Evolutionary conservation across 805 yeast genomes (phyloP), one percentile per base, ranked within the genome.

Genomic region (Pichia heedii): DNA sequence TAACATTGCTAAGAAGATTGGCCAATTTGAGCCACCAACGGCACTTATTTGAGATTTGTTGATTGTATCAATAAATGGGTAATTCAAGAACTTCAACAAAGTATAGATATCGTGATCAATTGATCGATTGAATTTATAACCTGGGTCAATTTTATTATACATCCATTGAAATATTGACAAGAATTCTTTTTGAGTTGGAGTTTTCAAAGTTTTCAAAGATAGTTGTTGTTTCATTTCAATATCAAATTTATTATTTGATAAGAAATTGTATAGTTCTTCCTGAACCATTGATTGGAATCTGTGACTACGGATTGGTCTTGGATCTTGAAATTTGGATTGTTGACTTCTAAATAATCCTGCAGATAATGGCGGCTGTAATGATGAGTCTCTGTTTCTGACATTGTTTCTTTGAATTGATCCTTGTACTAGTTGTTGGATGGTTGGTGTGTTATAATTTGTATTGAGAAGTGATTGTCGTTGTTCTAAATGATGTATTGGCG

Each of bases 1-100:
- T 20, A 88, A 64, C 74, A 89, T 76, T 1, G 93, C 95, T 35
- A 88, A 60, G 50, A 86, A 84, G 8, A 74, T 73, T 12, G 85
- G 87, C 96, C 96, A 88, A 51, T 79, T 79, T 39, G 82, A 79
- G 3, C 95, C 95, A 6, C 96, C 96, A 12, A 86, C 96, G 0
- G 96, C 96, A 33, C 88, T 77, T 33, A 88, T 80, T 57, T 86
- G 94, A 1, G 93, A 81, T 55, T 88, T 81, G 60, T 82, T 84
- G 33, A 89, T 79, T 0, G 84, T 68, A 34, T 84, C 94, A 45
- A 86, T 61, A 58, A 81, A 86, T 2, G 97, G 96, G 54, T 88
- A 88, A 39, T 75, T 76, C 47, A 87, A 59, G 32, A 69, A 70
- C 55, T 77, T 81, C 52, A 88, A 64, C 18, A 85, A 63, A 18